Base-by-base conservation (phyloP, 129 eudicot genomes). In the Centella asiatica region DNA sequence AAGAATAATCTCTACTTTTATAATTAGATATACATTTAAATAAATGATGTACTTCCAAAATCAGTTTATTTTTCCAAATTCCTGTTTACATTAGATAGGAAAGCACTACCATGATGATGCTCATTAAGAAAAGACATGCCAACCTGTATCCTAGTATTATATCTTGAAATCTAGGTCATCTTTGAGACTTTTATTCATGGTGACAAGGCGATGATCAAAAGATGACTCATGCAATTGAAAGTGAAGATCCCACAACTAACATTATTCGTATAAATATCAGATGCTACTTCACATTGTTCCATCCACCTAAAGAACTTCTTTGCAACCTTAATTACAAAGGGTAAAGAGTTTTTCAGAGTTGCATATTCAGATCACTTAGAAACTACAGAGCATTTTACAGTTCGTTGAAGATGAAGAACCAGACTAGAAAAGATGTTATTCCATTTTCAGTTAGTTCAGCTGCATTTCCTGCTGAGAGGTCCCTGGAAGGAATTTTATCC, bases 211-310 rank as follows among this genome's bases (percentile, higher is more conserved):
- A 76, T 68, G 76, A 73, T 49, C 29, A 23, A 34, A 17, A 39
- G 31, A 78, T 69, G 79, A 78, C 70, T 78, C 76, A 73, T 60
- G 69, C 73, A 73, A 45, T 69, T 36, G 62, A 44, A 51, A 58
- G 51, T 64, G 31, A 52, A 25, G 37, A 37, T 36, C 20, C 46
- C 15, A 19, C 47, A 46, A 17, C 69, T 59, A 34, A 64, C 62
- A 66, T 24, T 65, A 56, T 47, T 51, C 69, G 47, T 73, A 78
- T 78, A 78, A 68, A 64, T 67, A 20, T 48, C 45, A n/a, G 10
- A 15, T 37, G 51, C 3, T 51, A 49, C n/a, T 46, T 31, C 36
- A 57, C 33, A 65, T 33, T 46, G 68, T 32, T 1, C 12, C 22
- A 32, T 56, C 44, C 18, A 56, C n/a, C 44, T 31, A 18, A n/a